Conservation (phyloP, 108 stramenopile species). For the Nannochloropsis gaditana region DNA sequence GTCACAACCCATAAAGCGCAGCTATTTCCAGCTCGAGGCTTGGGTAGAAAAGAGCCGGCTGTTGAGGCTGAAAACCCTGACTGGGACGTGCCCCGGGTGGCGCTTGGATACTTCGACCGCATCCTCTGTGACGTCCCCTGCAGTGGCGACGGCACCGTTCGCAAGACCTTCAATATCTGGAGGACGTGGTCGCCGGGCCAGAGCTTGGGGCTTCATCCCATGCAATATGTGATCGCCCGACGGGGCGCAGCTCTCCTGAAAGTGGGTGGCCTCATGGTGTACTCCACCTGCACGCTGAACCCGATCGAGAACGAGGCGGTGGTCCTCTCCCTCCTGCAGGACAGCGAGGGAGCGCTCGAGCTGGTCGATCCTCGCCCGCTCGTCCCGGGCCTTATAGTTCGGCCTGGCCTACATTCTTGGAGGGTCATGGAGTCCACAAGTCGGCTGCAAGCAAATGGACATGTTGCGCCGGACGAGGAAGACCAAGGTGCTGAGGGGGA, state of each 20-base stretch:
- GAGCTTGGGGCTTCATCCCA: slow-evolving; percentile 46
- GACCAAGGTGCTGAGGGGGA: background rate
- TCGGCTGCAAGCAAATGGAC: slow-evolving; percentile 20
- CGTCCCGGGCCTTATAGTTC: slow-evolving; percentile 49
- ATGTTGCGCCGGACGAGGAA: background rate
- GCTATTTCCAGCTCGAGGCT: slow-evolving; percentile 53
- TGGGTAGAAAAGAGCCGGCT: background rate
- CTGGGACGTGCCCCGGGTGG: slow-evolving; percentile 28
- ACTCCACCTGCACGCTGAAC: slow-evolving; percentile 93
- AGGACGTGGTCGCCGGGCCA: slow-evolving; percentile 58
- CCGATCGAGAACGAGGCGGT: slow-evolving; percentile 98
- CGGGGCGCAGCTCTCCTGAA: slow-evolving; percentile 55
- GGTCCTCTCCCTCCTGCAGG: slow-evolving; percentile 63
- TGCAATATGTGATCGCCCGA: slow-evolving; percentile 56
- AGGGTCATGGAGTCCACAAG: slow-evolving; percentile 57
- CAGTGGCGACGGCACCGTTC: slow-evolving; percentile 91
- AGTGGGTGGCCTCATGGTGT: slow-evolving; percentile 79
- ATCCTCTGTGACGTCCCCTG: slow-evolving; percentile 97
- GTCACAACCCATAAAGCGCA: slow-evolving; percentile 84
- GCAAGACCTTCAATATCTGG: slow-evolving; percentile 91
- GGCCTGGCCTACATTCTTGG: slow-evolving; percentile 80
- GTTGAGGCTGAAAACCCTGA: slow-evolving; percentile 9
- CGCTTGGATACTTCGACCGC: slow-evolving; percentile 70
- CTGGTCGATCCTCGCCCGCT: slow-evolving; percentile 68
- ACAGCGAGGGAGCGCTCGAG: slow-evolving; percentile 58